Evolutionary conservation across 169 alveolate species (phyloP), one percentile per base, ranked within the genome.

Genomic region (Theileria equi): DNA sequence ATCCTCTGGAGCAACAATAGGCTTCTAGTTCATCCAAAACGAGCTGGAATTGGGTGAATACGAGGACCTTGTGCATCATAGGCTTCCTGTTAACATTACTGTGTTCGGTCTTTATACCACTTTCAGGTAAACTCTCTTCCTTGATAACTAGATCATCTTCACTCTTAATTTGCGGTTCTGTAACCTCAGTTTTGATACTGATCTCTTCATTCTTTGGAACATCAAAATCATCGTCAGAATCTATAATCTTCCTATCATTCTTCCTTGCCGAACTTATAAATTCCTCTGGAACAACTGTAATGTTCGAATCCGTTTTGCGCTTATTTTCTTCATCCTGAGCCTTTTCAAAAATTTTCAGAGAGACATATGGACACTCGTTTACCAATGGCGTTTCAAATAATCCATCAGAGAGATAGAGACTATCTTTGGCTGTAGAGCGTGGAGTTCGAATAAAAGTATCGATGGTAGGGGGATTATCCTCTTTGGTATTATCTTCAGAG

Each of bases 1-100:
- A 93, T 2, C 96, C 93, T 40, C 95, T 80, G 57, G 78, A 88
- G 53, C 86, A 82, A 71, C 97, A 93, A 66, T 90, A 93, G 16
- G 83, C 88, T 79, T 92, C 95, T 57, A 93, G 70, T 49, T 90
- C 96, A 66, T 91, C 97, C 62, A 91, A 68, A 17, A 91, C 94
- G 54, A 91, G 76, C 60, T 93, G 97, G 63, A 90, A 93, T 59
- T 91, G 97, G 5, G 97, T 90, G 65, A 93, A 93, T 29, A 93
- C 79, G 31, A 93, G 64, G 32, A 93, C 92, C 67, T 92, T 89
- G 77, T 93, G 97, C 90, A 88, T 88, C 81, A 60, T 58, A 13
- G 88, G 67, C 11, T 67, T 67, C 26, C 36, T 67, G 17, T 29
- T 35, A 5, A 44, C 63, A 2, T 25, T 48, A 53, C 35, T 44